Evolutionary conservation across 2,329 filamentous ascomycete species (phyloP).

Genomic region (Exophiala sideris): DNA sequence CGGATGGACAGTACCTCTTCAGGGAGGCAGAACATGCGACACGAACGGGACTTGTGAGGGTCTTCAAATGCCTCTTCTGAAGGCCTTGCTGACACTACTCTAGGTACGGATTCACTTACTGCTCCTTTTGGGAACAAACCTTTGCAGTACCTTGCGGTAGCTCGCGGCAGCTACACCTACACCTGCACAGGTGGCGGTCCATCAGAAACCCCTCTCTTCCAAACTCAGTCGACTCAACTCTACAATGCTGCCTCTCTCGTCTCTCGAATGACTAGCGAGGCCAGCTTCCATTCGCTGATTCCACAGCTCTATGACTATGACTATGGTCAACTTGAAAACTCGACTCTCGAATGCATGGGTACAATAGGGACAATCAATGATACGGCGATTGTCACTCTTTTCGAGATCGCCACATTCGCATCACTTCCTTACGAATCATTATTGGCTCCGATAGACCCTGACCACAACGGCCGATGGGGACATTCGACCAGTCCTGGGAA

Average conservation of each 20-base stretch:
- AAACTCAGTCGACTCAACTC: conserved; percentile 46
- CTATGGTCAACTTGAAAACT: conserved; percentile 23
- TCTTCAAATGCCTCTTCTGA: not conserved
- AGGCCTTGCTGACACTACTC: not conserved
- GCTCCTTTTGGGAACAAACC: conserved; percentile 30
- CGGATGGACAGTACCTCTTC: conserved; percentile 25
- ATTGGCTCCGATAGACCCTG: conserved; percentile 15
- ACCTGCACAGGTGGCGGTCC: conserved; percentile 36
- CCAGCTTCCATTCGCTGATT: conserved; percentile 31
- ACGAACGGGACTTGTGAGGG: conserved; percentile 15
- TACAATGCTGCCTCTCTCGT: conserved; percentile 39
- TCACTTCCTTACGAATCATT: conserved; percentile 20
- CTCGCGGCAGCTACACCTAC: conserved; percentile 52
- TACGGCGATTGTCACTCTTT: conserved; percentile 23
- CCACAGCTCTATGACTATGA: conserved; percentile 31
- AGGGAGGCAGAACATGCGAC: conserved; percentile 20
- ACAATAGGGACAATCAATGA: conserved; percentile 22
- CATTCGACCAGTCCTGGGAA: conserved; percentile 16
- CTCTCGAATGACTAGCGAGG: conserved; percentile 32
- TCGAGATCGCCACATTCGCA: conserved; percentile 28
- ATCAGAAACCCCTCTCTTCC: conserved; percentile 33
- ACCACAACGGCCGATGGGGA: conserved; percentile 11
- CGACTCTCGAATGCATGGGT: conserved; percentile 25
- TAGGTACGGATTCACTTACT: conserved; percentile 31
- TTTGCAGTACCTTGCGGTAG: conserved; percentile 46